Base-by-base conservation (phyloP, 768 basidiomycete species). In the Rhodotorula sphaerocarpa region DNA sequence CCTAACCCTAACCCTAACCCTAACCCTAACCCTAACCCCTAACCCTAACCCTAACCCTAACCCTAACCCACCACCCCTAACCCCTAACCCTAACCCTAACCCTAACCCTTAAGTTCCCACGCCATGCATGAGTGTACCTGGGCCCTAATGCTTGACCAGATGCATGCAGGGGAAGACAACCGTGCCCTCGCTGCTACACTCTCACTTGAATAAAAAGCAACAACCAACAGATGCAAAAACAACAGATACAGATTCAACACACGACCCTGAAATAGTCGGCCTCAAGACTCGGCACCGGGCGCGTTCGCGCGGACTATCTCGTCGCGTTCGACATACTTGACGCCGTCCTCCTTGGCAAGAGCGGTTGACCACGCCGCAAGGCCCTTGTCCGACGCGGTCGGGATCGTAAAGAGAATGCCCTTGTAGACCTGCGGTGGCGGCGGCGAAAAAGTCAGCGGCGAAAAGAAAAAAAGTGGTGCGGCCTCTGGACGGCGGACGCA, bases 241-340 rank as follows among this genome's bases (percentile, higher is more conserved):
- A 39, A 39, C 9, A 39, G 36, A 39, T 9, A 10, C 9, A 16
- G 16, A 16, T 39, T 10, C 36, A 39, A 39, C 36, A 16, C 9
- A 16, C 36, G 36, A 39, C 16, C 9, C 10, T 16, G 36, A 16
- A 16, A 16, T 10, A 39, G 10, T 9, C 36, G 10, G 16, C 36
- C 36, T 39, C 36, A 43, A 14, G 12, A 28, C 12, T 46, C 25
- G 7, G 15, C 45, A 27, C 4, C 43, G 11, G 5, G 6, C 14
- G 30, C 30, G 10, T 50, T 28, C 10, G 47, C 30, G 7, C 7
- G 30, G 18, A 50, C 30, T 9, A 30, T 28, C 34, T 27, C 31
- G 33, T 66, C 65, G 46, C 50, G 34, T 52, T 66, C 65, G 52
- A 66, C 59, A 42, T 57, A 57, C 55, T 66, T 66, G 50, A 66